phyloP scores from a whole-genome alignment of 306 rosid genomes.

The Senna tora region DNA sequence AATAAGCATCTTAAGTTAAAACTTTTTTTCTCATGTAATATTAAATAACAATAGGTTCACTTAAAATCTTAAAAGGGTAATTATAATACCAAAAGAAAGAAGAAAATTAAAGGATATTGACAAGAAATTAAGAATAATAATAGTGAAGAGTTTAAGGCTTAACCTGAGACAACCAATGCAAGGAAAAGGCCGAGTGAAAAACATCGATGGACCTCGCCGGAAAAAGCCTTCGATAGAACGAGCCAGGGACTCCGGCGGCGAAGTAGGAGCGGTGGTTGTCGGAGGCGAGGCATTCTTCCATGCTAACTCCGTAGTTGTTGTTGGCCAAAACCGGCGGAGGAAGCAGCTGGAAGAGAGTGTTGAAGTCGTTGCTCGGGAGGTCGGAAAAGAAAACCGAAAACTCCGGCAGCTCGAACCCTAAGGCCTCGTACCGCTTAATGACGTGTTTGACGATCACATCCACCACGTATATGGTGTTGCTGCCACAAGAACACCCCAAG shows the following conservation, averaged over 20 bases:
- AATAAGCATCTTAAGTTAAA: too few relatives aligned
- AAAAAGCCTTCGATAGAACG: slow-evolving; percentile 83
- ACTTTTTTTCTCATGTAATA: too few relatives aligned
- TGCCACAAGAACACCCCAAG: slow-evolving; percentile 90
- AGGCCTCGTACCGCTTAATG: slow-evolving; percentile 73
- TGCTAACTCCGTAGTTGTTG: slow-evolving; percentile 65
- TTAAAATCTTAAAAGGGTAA: too few relatives aligned
- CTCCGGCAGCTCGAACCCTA: slow-evolving; percentile 71
- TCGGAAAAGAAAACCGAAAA: slow-evolving; percentile 95
- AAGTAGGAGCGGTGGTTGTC: slow-evolving; percentile 82
- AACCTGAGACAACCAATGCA: slow-evolving; percentile 99
- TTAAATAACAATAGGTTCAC: too few relatives aligned
- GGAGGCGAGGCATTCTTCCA: slow-evolving; percentile 95
- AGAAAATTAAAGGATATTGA: too few relatives aligned
- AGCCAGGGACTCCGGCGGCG: slow-evolving; percentile 94
- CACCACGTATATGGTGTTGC: slow-evolving; percentile 76
- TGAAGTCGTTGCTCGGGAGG: slow-evolving; percentile 94
- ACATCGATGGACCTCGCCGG: slow-evolving; percentile 80
- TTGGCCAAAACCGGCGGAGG: slow-evolving; percentile 59
- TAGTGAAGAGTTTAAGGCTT: background rate
- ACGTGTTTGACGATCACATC: slow-evolving; percentile 85
- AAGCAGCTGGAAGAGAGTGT: slow-evolving; percentile 88
- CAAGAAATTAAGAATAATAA: background rate
- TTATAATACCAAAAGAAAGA: too few relatives aligned
- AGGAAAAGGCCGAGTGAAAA: slow-evolving; percentile 88